Conservation (phyloP, 768 basidiomycete species). For the Hydnum rufescens region DNA sequence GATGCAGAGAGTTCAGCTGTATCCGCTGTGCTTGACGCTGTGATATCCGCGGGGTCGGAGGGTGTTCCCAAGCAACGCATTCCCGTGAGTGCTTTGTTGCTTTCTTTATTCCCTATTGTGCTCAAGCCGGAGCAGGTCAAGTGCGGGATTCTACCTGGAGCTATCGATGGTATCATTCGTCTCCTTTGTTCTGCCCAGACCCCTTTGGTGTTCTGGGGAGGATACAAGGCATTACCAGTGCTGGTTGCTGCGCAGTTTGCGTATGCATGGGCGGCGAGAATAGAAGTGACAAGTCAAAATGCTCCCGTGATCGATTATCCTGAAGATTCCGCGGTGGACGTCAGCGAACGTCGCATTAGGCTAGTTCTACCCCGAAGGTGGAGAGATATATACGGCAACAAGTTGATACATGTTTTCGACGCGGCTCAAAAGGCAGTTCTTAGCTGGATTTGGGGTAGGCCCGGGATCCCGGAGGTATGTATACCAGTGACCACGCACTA, state of each 20-base stretch:
- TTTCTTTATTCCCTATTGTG: neutral
- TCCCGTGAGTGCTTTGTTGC: too few species aligned
- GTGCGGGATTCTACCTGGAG: too few species aligned
- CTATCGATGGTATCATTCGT: too few species aligned
- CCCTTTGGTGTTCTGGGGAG: neutral
- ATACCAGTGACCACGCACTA: neutral
- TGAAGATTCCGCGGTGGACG: neutral
- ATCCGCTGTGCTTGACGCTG: neutral
- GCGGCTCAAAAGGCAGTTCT: neutral
- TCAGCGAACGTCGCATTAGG: neutral
- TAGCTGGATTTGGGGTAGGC: neutral
- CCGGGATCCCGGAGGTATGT: slow-evolving; percentile 1
- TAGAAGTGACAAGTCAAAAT: neutral
- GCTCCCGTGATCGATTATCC: neutral
- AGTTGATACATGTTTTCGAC: neutral
- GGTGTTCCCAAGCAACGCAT: too few species aligned
- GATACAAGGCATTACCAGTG: neutral
- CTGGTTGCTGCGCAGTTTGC: neutral
- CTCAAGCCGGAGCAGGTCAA: too few species aligned
- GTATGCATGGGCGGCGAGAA: neutral
- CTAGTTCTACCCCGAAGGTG: neutral
- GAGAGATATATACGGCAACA: neutral
- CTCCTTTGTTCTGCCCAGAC: too few species aligned
- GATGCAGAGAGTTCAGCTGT: neutral
- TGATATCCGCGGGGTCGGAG: neutral